A percentile compares a stretch with the other conserved stretches of the same genome.
phyloP scores from a whole-genome alignment of 2,329 filamentous ascomycete species.

The Rugonectria rugulosa region DNA sequence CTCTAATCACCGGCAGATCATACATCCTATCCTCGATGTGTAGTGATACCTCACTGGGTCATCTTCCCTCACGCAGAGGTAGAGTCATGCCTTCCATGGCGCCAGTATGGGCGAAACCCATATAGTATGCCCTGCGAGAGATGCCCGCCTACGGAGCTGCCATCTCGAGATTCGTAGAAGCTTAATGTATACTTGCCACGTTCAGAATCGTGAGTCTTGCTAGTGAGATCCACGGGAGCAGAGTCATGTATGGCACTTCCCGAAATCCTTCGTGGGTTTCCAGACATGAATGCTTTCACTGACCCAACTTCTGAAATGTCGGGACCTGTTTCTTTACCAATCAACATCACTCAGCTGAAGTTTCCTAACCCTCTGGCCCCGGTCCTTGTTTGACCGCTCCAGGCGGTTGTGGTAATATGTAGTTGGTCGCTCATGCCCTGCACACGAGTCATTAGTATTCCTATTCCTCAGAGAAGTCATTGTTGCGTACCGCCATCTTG shows the following conservation, averaged over 20 bases:
- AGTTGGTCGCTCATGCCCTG: constrained; percentile 59
- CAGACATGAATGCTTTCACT: no score
- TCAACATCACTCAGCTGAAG: constrained; percentile 96
- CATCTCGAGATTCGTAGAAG: neutral
- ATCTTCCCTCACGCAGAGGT: no score
- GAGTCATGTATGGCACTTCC: no score
- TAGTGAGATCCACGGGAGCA: no score
- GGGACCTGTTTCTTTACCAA: constrained; percentile 70
- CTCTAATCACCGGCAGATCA: no score
- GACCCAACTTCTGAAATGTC: neutral
- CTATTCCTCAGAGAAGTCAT: constrained; percentile 26
- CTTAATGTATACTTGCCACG: neutral
- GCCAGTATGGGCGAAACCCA: no score
- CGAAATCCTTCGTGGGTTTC: constrained; percentile 15
- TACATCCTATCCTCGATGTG: no score
- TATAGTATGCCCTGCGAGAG: no score
- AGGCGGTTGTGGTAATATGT: constrained; percentile 62
- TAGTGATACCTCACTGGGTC: no score
- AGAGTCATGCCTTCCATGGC: no score
- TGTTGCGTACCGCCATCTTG: constrained; percentile 69
- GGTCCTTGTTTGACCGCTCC: constrained; percentile 66
- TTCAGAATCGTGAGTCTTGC: no score
- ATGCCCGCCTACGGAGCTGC: no score
- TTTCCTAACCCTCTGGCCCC: constrained; percentile 85
- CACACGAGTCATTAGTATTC: constrained; percentile 59